These are phyloP conservation scores for Ustilago sp. DNA, from an alignment of 1,284 basidiomycete species.

Conservation along the genomic window DNA sequence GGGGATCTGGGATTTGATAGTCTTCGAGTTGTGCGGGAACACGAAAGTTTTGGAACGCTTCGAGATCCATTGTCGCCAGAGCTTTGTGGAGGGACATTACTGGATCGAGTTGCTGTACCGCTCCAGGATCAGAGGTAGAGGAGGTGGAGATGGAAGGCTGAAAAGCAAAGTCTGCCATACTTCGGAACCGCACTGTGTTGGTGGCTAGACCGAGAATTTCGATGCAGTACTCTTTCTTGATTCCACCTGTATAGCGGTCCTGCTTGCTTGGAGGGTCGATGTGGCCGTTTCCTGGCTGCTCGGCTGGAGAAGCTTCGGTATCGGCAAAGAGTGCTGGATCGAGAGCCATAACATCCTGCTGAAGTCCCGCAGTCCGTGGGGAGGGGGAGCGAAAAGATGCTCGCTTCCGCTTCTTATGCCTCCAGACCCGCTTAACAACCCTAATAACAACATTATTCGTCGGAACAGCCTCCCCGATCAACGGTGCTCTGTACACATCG, in stretches of 20 bases:
- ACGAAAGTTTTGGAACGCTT: slow-evolving; percentile 41
- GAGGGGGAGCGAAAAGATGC: background rate
- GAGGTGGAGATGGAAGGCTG: slow-evolving; percentile 43
- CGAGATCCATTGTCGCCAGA: slow-evolving; percentile 56
- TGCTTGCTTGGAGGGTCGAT: background rate
- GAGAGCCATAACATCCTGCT: slow-evolving; percentile 4
- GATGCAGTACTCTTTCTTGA: slow-evolving; percentile 76
- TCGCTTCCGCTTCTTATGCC: slow-evolving; percentile 45
- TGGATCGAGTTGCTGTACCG: slow-evolving; percentile 20
- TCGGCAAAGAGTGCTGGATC: slow-evolving; percentile 33
- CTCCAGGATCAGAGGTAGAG: background rate
- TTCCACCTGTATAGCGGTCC: slow-evolving; percentile 40
- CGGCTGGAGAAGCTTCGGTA: background rate
- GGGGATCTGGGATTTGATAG: slow-evolving; percentile 27
- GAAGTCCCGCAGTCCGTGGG: background rate
- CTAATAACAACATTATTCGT: slow-evolving; percentile 53
- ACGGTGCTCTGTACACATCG: slow-evolving; percentile 36
- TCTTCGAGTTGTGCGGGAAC: slow-evolving; percentile 48
- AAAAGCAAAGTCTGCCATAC: slow-evolving; percentile 66
- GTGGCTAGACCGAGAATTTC: slow-evolving; percentile 81
- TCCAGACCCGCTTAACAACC: slow-evolving; percentile 52
- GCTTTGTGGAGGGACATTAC: slow-evolving; percentile 52
- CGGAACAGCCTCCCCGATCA: slow-evolving; percentile 45
- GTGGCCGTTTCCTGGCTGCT: background rate
- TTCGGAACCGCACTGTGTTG: slow-evolving; percentile 86